These are phyloP conservation scores for Ensete glaucum DNA, from an alignment of 176 grass and related monocot species.

Conservation along the genomic window DNA sequence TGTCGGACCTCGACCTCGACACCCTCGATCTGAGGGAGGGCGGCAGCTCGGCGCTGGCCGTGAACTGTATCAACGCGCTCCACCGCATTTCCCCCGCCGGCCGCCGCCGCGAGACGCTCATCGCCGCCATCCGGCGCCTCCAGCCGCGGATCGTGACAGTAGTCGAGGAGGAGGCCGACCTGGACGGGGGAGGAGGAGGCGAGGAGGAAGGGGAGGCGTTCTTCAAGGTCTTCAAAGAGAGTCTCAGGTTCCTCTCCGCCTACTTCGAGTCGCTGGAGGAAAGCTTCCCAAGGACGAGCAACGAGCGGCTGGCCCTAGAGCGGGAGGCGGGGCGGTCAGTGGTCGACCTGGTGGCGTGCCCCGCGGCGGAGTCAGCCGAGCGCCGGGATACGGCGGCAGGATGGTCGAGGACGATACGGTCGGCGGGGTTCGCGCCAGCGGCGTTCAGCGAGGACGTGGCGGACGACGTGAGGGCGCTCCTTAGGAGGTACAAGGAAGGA, in stretches of 20 bases:
- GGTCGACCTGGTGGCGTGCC: conserved; percentile 84
- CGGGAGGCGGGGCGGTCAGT: conserved; percentile 60
- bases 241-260: conserved; percentile 69
- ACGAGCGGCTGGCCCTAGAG: conserved; percentile 85
- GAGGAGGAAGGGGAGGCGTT: conserved; percentile 59
- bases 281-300: conserved; percentile 81
- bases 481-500: conserved; percentile 78
- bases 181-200: conserved; percentile 22
- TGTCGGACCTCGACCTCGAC: conserved; percentile 77
- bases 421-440: conserved; percentile 55
- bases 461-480: conserved; percentile 77
- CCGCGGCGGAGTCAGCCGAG: conserved; percentile 59
- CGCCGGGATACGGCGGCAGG: conserved; percentile 57
- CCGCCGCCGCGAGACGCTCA: conserved; percentile 45
- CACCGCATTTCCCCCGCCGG: conserved; percentile 42
- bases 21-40: conserved; percentile 50
- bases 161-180: conserved; percentile 89
- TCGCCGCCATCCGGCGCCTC: conserved; percentile 43
- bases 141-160: conserved; percentile 75
- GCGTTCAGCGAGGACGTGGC: conserved; percentile 88
- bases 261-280: conserved; percentile 95
- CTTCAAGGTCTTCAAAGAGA: conserved; percentile 76
- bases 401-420: conserved; percentile 56
- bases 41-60: conserved; percentile 37
- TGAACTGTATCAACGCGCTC: conserved; percentile 84